Conservation (phyloP, 1,139 yeast species). For the Suhomyces kunorum region DNA sequence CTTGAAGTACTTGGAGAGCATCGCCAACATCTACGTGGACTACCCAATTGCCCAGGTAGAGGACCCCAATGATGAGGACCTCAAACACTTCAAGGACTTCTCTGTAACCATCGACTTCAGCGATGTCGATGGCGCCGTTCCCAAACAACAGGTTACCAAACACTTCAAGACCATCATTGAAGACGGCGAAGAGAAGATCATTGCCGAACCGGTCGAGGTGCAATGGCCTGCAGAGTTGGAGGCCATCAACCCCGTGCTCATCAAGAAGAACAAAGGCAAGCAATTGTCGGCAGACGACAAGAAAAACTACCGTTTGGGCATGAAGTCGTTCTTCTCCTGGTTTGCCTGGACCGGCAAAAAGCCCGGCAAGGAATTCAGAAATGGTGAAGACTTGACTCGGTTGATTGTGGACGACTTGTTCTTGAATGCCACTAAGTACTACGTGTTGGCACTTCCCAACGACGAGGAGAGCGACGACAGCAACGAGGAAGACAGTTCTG, state of each 20-base stretch:
- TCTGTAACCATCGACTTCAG: constrained; percentile 55
- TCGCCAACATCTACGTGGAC: constrained; percentile 56
- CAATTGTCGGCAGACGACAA: constrained; percentile 54
- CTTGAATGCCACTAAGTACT: constrained; percentile 72
- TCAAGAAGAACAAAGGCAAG: constrained; percentile 35
- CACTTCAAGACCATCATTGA: constrained; percentile 46
- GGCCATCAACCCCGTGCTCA: constrained; percentile 51
- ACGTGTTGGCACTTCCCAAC: constrained; percentile 64
- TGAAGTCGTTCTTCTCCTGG: constrained; percentile 76
- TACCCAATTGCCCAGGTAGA: constrained; percentile 40
- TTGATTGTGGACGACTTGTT: constrained; percentile 65
- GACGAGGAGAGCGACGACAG: constrained; percentile 53
- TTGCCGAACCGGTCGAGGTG: constrained; percentile 51
- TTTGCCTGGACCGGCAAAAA: constrained; percentile 73
- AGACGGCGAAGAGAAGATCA: constrained; percentile 54
- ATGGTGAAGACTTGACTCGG: constrained; percentile 69
- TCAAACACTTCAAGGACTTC: constrained; percentile 50
- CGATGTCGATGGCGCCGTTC: constrained; percentile 39
- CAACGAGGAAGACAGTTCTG: constrained; percentile 49
- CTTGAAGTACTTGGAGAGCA: constrained; percentile 62
- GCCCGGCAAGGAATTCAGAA: constrained; percentile 71
- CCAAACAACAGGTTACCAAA: constrained; percentile 56
- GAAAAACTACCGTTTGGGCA: constrained; percentile 62
- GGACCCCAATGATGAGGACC: constrained; percentile 15
- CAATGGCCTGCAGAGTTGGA: constrained; percentile 62